A percentile compares a stretch with the other conserved stretches of the same genome.
Evolutionary conservation across 2,329 filamentous ascomycete species (phyloP).

Genomic region (Incumbomyces lentus): DNA sequence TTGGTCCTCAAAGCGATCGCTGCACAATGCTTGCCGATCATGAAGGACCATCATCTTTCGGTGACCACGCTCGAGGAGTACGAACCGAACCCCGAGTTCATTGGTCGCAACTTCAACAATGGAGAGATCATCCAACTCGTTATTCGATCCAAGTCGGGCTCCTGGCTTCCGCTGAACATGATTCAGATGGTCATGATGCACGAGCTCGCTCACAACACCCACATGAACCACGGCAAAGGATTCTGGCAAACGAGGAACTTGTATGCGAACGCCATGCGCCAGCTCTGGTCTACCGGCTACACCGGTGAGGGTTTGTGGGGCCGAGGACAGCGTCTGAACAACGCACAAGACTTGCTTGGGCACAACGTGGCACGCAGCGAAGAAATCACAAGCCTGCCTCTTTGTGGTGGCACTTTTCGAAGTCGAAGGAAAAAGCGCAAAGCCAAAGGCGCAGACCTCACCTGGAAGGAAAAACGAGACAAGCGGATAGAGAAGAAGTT

Average conservation of each 20-base stretch:
- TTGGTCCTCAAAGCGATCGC: constrained; percentile 68
- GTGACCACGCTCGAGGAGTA: constrained; percentile 71
- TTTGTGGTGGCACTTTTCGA: constrained; percentile 73
- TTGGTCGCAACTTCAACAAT: constrained; percentile 82
- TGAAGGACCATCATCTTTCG: constrained; percentile 54
- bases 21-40: constrained; percentile 67
- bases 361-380: constrained; percentile 40
- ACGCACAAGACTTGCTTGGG: constrained; percentile 48
- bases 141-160: constrained; percentile 51
- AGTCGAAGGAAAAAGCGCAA: constrained; percentile 42
- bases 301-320: constrained; percentile 80
- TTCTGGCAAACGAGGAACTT: constrained; percentile 73
- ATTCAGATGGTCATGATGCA: constrained; percentile 97
- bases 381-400: constrained; percentile 55
- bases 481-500: constrained; percentile 66
- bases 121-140: constrained; percentile 82
- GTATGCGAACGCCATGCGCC: constrained; percentile 61
- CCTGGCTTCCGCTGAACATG: constrained; percentile 71
- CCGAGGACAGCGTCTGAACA: constrained; percentile 50
- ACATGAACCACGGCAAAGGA: constrained; percentile 77
- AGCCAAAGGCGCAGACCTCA: constrained; percentile 40
- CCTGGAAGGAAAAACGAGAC: constrained; percentile 64
- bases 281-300: constrained; percentile 59
- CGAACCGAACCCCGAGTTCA: constrained; percentile 69
- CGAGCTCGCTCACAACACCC: constrained; percentile 74